These are phyloP conservation scores for Corchorus olitorius DNA, from an alignment of 345 rosid genomes.

Conservation along the genomic window DNA sequence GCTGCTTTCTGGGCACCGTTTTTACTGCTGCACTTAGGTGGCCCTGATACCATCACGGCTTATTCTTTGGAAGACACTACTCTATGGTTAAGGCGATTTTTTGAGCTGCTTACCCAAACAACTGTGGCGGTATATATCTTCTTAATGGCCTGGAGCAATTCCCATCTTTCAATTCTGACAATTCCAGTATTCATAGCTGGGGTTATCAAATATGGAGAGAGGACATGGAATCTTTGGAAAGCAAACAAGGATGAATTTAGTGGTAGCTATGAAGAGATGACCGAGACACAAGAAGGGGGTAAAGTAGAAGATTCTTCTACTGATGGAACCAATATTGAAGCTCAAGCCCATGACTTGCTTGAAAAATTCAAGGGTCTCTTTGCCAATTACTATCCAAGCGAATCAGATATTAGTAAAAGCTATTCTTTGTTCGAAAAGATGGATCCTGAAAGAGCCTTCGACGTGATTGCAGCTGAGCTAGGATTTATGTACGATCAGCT, in stretches of 20 bases:
- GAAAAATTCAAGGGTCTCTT: too few relatives aligned
- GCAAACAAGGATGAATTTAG: slow-evolving; percentile 16
- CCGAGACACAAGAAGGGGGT: too few relatives aligned
- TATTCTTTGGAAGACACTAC: slow-evolving; percentile 41
- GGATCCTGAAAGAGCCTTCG: too few relatives aligned
- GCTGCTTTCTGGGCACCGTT: slow-evolving; percentile 42
- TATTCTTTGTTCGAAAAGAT: too few relatives aligned
- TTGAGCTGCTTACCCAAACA: slow-evolving; percentile 34
- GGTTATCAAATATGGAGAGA: slow-evolving; percentile 24
- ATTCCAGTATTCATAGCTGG: slow-evolving; percentile 22
- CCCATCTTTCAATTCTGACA: background rate
- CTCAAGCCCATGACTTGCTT: too few relatives aligned
- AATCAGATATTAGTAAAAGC: too few relatives aligned
- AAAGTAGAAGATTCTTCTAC: too few relatives aligned
- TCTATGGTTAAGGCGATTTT: slow-evolving; percentile 37
- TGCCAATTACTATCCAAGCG: too few relatives aligned
- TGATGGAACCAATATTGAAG: too few relatives aligned
- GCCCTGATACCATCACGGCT: slow-evolving; percentile 46
- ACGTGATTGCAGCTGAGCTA: too few relatives aligned
- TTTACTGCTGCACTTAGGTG: slow-evolving; percentile 44
- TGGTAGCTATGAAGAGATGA: too few relatives aligned
- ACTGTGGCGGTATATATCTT: slow-evolving; percentile 12
- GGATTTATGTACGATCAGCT: slow-evolving; percentile 25
- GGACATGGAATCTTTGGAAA: slow-evolving; percentile 21
- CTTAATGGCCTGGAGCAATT: background rate